These are phyloP conservation scores for Trichocomaceae sp. DNA, from an alignment of 2,329 filamentous ascomycete species.

Conservation along the genomic window DNA sequence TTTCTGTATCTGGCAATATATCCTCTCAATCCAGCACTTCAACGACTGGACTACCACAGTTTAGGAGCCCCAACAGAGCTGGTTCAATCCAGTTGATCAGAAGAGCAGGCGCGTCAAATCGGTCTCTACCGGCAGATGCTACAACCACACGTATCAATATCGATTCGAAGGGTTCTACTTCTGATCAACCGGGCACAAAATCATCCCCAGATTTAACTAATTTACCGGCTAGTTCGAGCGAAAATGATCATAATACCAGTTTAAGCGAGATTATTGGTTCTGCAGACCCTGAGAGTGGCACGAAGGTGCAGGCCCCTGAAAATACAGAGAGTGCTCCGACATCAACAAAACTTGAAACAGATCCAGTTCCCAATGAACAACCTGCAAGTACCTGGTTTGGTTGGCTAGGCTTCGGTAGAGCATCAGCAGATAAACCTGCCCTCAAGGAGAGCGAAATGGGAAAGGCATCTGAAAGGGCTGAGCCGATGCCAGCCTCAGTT, in stretches of 20 bases:
- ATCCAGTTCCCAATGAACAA: constrained; percentile 16
- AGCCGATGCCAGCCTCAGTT: constrained; percentile 13
- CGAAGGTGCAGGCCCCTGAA: background rate
- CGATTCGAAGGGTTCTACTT: constrained; percentile 35
- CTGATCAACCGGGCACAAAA: constrained; percentile 20
- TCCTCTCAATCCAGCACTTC: constrained; percentile 30
- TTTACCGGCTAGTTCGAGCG: constrained; percentile 17
- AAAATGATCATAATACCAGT: background rate
- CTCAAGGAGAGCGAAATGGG: constrained; percentile 13
- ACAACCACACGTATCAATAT: constrained; percentile 43
- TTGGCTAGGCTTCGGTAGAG: constrained; percentile 13
- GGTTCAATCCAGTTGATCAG: constrained; percentile 39
- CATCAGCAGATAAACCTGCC: constrained; percentile 1
- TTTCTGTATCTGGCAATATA: constrained; percentile 37
- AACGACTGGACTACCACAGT: constrained; percentile 24
- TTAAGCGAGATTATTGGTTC: background rate
- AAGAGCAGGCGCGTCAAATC: constrained; percentile 34
- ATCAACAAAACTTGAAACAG: background rate
- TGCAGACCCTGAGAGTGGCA: background rate
- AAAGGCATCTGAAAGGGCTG: constrained; percentile 16
- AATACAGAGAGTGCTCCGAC: background rate
- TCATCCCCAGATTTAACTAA: constrained; percentile 12
- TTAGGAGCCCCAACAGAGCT: constrained; percentile 23
- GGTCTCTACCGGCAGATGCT: constrained; percentile 40
- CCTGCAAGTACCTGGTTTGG: constrained; percentile 19